Evolutionary conservation across 257 asterid species (phyloP).

Genomic region (Paulownia fortunei): DNA sequence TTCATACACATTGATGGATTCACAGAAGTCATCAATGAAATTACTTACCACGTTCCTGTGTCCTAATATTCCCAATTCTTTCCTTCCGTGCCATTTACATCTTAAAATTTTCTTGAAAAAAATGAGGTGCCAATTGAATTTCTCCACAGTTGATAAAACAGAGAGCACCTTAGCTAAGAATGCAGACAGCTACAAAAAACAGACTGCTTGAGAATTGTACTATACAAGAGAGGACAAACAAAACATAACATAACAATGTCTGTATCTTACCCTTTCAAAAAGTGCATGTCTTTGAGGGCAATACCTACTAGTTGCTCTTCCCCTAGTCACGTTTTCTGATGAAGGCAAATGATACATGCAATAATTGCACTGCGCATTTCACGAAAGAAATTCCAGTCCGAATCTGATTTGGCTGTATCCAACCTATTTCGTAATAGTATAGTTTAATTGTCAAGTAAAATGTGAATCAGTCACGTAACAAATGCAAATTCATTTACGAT

Average conservation of each 20-base stretch:
- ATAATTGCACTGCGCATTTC: no score
- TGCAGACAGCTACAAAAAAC: background rate
- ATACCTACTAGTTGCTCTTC: slow-evolving; percentile 24
- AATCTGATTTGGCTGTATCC: no score
- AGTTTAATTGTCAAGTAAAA: background rate
- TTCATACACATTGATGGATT: no score
- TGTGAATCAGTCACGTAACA: background rate
- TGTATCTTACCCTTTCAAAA: background rate
- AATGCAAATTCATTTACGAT: background rate
- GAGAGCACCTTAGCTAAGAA: background rate
- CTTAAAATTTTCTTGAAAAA: background rate
- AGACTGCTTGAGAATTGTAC: no score
- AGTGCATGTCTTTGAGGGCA: slow-evolving; percentile 1
- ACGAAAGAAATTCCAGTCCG: background rate
- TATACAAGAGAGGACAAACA: background rate
- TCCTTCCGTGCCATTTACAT: no score
- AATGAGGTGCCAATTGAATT: no score
- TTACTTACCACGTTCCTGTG: no score
- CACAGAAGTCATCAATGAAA: no score
- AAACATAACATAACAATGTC: background rate
- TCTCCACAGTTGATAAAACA: background rate
- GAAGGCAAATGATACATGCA: slow-evolving; percentile 37
- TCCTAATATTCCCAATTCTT: no score
- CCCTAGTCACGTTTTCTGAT: slow-evolving; percentile 36
- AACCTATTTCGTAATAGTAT: no score